These are phyloP conservation scores for Melaleuca alternifolia DNA, from an alignment of 345 rosid genomes.

Conservation along the genomic window DNA sequence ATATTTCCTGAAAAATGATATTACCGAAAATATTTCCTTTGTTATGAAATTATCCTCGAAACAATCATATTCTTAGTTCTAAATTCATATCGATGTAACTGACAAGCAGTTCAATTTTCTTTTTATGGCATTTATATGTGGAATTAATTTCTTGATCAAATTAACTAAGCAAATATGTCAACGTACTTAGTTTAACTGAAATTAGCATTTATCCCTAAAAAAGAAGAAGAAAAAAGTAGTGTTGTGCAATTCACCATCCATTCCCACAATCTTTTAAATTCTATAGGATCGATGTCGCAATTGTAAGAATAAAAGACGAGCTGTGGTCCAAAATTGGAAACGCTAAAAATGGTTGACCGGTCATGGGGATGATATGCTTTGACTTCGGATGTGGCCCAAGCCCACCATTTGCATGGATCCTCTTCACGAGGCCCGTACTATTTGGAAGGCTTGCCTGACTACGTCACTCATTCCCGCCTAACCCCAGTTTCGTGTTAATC, in stretches of 20 bases:
- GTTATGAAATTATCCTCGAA: not conserved
- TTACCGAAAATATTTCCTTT: too few relatives aligned
- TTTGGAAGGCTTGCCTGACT: not conserved
- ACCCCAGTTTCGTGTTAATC: not conserved
- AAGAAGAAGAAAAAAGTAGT: not conserved
- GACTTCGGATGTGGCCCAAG: not conserved
- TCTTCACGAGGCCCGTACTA: not conserved
- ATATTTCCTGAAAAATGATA: too few relatives aligned
- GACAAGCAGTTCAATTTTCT: not conserved
- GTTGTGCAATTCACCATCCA: not conserved
- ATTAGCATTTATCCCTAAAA: not conserved
- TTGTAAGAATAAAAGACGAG: not conserved
- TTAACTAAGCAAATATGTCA: too few relatives aligned
- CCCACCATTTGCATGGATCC: not conserved
- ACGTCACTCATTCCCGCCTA: not conserved
- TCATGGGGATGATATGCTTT: not conserved
- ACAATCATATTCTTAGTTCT: not conserved
- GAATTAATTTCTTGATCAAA: not conserved
- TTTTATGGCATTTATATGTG: too few relatives aligned
- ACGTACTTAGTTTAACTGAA: too few relatives aligned
- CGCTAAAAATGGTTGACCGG: not conserved
- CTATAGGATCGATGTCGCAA: not conserved
- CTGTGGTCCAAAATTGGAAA: not conserved
- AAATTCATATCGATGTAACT: fast-evolving
- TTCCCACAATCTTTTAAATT: not conserved